Base-by-base conservation (phyloP, 768 basidiomycete genomes). In the Mycena indigotica region DNA sequence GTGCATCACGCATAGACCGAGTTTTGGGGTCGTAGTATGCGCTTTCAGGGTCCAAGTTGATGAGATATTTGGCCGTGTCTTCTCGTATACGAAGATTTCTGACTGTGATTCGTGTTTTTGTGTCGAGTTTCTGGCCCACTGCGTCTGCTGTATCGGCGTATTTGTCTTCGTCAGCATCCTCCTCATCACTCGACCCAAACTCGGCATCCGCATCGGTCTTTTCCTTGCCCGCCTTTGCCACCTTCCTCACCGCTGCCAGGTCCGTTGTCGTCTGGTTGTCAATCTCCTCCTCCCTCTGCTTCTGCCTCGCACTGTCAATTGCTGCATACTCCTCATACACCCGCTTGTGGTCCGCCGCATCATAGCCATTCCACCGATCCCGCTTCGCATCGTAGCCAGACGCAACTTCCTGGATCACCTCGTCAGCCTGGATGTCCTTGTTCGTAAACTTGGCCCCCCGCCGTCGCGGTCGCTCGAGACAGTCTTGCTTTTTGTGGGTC, bases 11-110 rank as follows among this genome's bases (percentile, higher is more conserved):
- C 97, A 99, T 99, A 5, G 96, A 98, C 68, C 97, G 88, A 13
- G 97, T 98, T 78, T 99, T 99, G 46, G 97, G 97, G 69, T 99
- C 97, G 70, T 99, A 99, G 77, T 98, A 98, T 8, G 97, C 97
- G 66, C 91, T 94, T 0, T 93, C 88, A 1, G 90, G 89, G 72
- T 98, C 95, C 71, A 99, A 72, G 70, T 98, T 99, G 72, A 96
- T 91, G 68, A 99, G 83, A 70, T 99, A 99, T 71, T 99, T 99
- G 10, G 97, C 97, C 1, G 96, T 98, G 71, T 99, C 97, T 75
- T 99, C 97, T 69, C 97, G 89, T 65, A 99, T 98, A 77, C 97
- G 91, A 67, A 99, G 78, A 75, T 99, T 98, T 59, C 97, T 87
- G 58, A 99, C 97, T 17, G 97, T 98, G 56, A 99, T 95, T 53